Evolutionary conservation across 768 basidiomycete species (phyloP).

Genomic region (Boletus subcaerulescens): DNA sequence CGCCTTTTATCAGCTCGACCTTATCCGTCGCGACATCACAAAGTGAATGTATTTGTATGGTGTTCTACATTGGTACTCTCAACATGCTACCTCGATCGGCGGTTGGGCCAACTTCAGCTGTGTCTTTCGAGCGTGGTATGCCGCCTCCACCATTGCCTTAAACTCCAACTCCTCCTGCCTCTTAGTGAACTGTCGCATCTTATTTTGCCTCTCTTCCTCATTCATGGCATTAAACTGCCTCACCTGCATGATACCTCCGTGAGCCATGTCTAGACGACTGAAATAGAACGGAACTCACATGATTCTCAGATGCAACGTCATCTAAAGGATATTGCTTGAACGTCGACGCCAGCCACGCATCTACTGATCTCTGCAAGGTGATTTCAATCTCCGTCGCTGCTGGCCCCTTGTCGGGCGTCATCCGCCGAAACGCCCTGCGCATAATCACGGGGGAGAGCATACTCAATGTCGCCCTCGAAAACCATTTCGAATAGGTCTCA

Average conservation of each 20-base stretch:
- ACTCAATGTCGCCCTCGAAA: constrained; percentile 2
- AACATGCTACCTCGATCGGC: too few relatives aligned
- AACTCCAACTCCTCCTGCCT: background rate
- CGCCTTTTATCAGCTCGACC: too few relatives aligned
- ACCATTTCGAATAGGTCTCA: constrained; percentile 13
- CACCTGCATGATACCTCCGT: background rate
- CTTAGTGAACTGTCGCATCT: background rate
- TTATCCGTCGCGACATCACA: too few relatives aligned
- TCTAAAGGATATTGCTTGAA: constrained; percentile 6
- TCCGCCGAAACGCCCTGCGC: background rate
- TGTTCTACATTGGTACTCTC: too few relatives aligned
- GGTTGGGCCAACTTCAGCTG: too few relatives aligned
- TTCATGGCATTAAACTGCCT: background rate
- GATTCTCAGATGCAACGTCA: constrained; percentile 3
- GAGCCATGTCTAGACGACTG: background rate
- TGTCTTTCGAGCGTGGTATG: background rate
- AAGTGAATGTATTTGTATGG: too few relatives aligned
- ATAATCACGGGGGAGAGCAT: background rate
- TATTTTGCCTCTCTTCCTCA: background rate
- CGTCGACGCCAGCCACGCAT: constrained; percentile 6
- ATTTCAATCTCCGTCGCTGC: background rate
- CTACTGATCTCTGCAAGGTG: background rate
- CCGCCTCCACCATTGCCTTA: background rate
- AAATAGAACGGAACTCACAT: background rate
- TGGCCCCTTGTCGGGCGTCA: background rate